Evolutionary conservation across 495 filamentous ascomycete genomes (phyloP), one percentile per base, ranked within the genome.

Genomic region (Pseudotulostoma volvatum): DNA sequence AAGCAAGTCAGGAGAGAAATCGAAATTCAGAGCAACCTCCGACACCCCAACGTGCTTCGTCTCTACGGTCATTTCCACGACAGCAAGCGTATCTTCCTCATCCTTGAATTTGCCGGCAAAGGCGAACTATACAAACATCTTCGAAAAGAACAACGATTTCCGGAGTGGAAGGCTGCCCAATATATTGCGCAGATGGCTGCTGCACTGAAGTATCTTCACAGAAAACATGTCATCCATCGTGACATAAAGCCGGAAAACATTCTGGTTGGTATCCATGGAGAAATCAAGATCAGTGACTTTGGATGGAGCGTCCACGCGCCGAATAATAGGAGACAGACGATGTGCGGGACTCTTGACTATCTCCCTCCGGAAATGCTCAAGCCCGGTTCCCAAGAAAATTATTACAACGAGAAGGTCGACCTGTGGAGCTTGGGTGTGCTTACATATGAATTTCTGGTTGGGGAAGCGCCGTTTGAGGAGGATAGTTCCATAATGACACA

Each of bases 181-280:
- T 97, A 93, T 52, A 83, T 95, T 45, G 92, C 88, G n/a, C 90
- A 97, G 60, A 96, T 97, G 92, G 84, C 92, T 14, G 77, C 81
- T 33, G 90, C 90, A 16, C 62, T 97, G 47, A 76, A 74, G 42
- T 96, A 96, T 48, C 65, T 96, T 17, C 90, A 97, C 63, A 84
- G 82, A 54, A 96, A 97, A 64, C 90, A 97, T 54, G 84, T 97
- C 46, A 97, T 97, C 64, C 90, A 97, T 51, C 78, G 90, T 33
- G 90, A 97, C 48, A 97, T 97, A 64, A 97, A 97, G 64, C 90
- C 90, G 8, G 90, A 97, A 60, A 97, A 97, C 51, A 97, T 97
- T 47, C 75, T 97, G 11, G 78, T 97, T 28, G 90, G 90, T 14
- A 87, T 97, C 38, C 88, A 96, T 53, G 90, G 87, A 31, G 90